phyloP scores from a whole-genome alignment of 1,284 basidiomycete species.

The Butyriboletus appendiculatus region DNA sequence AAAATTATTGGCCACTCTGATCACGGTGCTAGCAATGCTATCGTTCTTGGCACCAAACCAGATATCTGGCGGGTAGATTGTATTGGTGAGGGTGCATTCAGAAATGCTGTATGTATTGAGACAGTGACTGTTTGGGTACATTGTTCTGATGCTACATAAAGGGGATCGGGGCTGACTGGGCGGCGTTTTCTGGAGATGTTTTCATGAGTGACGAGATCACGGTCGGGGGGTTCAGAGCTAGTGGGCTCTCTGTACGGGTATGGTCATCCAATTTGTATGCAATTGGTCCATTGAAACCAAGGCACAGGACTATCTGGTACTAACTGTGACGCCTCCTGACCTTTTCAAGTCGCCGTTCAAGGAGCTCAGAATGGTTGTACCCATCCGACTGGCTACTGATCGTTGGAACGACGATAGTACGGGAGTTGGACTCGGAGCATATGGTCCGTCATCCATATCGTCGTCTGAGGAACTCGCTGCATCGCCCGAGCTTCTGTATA shows the following conservation, averaged over 20 bases:
- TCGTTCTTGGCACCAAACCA: constrained; percentile 51
- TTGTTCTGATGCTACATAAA: constrained; percentile 28
- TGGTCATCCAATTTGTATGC: constrained; percentile 1
- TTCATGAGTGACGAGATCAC: constrained; percentile 47
- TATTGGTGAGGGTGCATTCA: constrained; percentile 64
- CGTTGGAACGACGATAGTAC: constrained; percentile 49
- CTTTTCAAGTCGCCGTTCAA: constrained; percentile 53
- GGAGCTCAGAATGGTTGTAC: constrained; percentile 59
- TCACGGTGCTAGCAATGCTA: constrained; percentile 32
- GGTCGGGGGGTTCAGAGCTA: constrained; percentile 61
- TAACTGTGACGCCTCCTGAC: constrained; percentile 60
- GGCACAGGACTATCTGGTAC: constrained; percentile 60
- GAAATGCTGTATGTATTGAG: constrained; percentile 48
- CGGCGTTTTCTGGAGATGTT: constrained; percentile 63
- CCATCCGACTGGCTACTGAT: constrained; percentile 69
- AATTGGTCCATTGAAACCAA: constrained; percentile 2
- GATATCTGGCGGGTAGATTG: constrained; percentile 69
- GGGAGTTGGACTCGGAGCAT: constrained; percentile 28
- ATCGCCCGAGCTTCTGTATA: constrained; percentile 10
- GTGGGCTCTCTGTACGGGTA: constrained; percentile 66
- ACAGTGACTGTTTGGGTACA: neutral
- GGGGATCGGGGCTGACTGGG: constrained; percentile 62
- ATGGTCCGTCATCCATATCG: constrained; percentile 31
- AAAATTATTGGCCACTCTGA: constrained; percentile 3
- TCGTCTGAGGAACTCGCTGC: constrained; percentile 31